phyloP scores from a whole-genome alignment of 2,329 filamentous ascomycete genomes.

The Cladosporium sp. region DNA sequence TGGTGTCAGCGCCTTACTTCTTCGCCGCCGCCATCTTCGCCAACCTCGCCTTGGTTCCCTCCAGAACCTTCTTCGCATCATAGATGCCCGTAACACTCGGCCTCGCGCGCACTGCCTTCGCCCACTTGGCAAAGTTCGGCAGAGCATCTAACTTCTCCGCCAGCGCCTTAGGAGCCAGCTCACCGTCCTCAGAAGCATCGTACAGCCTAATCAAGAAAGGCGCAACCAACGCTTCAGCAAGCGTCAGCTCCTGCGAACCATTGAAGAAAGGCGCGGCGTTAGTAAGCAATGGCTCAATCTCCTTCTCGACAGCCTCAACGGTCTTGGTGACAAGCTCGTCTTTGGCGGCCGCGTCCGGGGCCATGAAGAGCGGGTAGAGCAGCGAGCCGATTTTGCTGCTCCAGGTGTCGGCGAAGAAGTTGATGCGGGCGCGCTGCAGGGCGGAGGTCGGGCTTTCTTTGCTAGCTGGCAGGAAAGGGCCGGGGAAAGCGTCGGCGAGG shows the following conservation, averaged over 20 bases:
- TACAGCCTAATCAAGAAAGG: slow-evolving; percentile 68
- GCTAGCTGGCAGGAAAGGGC: slow-evolving; percentile 63
- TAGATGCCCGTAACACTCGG: slow-evolving; percentile 68
- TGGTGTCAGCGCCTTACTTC: slow-evolving; percentile 1
- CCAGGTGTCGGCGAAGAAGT: slow-evolving; percentile 73
- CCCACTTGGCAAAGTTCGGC: slow-evolving; percentile 54
- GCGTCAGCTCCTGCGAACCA: slow-evolving; percentile 58
- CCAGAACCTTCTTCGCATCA: slow-evolving; percentile 54
- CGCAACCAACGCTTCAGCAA: slow-evolving; percentile 71
- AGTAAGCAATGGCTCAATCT: slow-evolving; percentile 70
- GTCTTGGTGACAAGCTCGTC: slow-evolving; percentile 52
- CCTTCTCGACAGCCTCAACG: slow-evolving; percentile 62
- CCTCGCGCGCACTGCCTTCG: slow-evolving; percentile 31
- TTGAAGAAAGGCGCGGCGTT: slow-evolving; percentile 50
- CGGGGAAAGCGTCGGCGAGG: slow-evolving; percentile 68
- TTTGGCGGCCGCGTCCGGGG: slow-evolving; percentile 47
- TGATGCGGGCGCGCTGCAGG: slow-evolving; percentile 65
- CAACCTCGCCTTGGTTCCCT: slow-evolving; percentile 47
- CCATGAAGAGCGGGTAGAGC: slow-evolving; percentile 49
- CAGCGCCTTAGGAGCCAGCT: slow-evolving; percentile 56
- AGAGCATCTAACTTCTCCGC: slow-evolving; percentile 53
- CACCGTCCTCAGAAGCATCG: slow-evolving; percentile 55
- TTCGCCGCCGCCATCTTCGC: slow-evolving; percentile 36
- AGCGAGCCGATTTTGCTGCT: slow-evolving; percentile 59
- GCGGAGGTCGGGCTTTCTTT: slow-evolving; percentile 56